Conservation (phyloP, 345 rosid species). For the Gossypium rotundifolium region DNA sequence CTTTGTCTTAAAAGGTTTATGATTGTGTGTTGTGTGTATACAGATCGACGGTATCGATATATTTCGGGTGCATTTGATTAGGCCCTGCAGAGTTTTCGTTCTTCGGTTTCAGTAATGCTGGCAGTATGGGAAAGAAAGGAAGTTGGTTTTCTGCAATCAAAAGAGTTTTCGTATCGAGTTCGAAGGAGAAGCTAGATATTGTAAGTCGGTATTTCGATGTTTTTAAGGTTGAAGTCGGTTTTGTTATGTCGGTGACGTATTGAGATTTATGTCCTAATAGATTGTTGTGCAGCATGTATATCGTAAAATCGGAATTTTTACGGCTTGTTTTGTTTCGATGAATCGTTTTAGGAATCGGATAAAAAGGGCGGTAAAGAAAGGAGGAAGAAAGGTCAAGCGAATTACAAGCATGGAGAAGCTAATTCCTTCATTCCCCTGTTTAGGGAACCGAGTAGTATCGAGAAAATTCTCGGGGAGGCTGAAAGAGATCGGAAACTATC, state of each 20-base stretch:
- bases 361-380: conserved; percentile 48
- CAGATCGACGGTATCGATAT: neutral
- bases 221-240: neutral
- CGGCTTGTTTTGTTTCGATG: neutral
- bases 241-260: neutral
- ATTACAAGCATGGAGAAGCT: conserved; percentile 55
- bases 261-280: neutral
- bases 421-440: conserved; percentile 80
- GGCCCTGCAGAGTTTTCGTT: conserved; percentile 18
- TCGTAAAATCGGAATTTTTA: neutral
- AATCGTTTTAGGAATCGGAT: conserved; percentile 44
- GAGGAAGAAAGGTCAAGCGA: conserved; percentile 61
- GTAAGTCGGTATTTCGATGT: conserved; percentile 32
- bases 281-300: neutral
- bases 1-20: neutral
- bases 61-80: neutral
- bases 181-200: conserved; percentile 62
- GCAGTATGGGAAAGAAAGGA: conserved; percentile 87
- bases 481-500: conserved; percentile 70
- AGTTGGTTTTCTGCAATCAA: conserved; percentile 95
- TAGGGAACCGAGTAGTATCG: conserved; percentile 84
- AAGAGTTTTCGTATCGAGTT: conserved; percentile 59
- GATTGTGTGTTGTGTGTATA: neutral
- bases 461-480: conserved; percentile 84
- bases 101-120: conserved; percentile 44